Conservation (phyloP, 495 filamentous ascomycete species). For the Patellaria atrata region DNA sequence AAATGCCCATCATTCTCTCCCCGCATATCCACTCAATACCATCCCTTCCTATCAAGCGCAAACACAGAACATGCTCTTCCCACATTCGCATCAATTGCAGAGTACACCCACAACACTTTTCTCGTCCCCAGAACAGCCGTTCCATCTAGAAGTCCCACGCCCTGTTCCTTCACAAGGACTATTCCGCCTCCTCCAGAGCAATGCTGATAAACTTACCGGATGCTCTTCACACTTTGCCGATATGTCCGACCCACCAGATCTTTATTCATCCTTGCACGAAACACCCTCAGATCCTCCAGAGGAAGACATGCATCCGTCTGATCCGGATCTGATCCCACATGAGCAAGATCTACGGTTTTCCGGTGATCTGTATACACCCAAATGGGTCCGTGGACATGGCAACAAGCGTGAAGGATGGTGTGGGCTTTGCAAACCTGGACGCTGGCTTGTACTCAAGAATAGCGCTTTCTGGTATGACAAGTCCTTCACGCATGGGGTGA, state of each 20-base stretch:
- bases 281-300: conserved; percentile 52
- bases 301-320: conserved; percentile 59
- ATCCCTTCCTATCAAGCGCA: conserved; percentile 12
- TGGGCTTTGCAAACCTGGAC: conserved; percentile 66
- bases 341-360: conserved; percentile 67
- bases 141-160: conserved; percentile 21
- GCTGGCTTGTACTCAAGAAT: conserved; percentile 73
- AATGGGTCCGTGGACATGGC: conserved; percentile 64
- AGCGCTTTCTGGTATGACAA: conserved; percentile 82
- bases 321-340: conserved; percentile 53
- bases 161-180: conserved; percentile 48
- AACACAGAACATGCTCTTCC: conserved; percentile 17
- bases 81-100: conserved; percentile 17
- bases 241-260: conserved; percentile 53
- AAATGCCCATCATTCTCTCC: conserved; percentile 32
- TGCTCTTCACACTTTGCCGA: conserved; percentile 46
- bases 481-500: conserved; percentile 67
- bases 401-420: conserved; percentile 80
- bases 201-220: conserved; percentile 44
- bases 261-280: conserved; percentile 55
- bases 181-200: conserved; percentile 54
- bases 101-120: conserved; percentile 26
- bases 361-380: conserved; percentile 63
- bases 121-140: conserved; percentile 26
- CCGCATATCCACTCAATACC: conserved; percentile 30